These are phyloP conservation scores for Chlamydomonas incerta DNA, from an alignment of 139 green algal genomes.

Conservation along the genomic window DNA sequence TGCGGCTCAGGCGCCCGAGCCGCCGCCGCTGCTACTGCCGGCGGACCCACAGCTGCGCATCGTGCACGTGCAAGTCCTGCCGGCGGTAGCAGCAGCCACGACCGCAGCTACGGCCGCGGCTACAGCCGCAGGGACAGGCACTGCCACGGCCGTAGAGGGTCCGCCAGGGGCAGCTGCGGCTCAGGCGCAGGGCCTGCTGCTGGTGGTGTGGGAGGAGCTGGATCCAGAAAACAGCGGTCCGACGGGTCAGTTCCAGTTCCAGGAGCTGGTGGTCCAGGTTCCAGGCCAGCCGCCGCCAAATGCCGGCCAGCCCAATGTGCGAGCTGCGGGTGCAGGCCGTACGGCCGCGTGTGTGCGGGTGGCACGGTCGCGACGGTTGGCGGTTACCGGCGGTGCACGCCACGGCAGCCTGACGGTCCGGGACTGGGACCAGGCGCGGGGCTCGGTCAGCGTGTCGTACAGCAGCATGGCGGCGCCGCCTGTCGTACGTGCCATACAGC, in stretches of 20 bases:
- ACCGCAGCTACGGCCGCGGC: no score
- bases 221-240: not conserved
- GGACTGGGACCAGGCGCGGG: not conserved
- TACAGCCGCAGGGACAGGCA: not conserved
- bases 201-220: not conserved
- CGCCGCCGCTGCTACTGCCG: no score
- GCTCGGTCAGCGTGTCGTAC: not conserved
- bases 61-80: no score
- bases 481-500: not conserved
- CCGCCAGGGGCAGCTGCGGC: not conserved
- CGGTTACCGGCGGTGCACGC: not conserved
- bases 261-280: not conserved
- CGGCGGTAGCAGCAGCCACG: no score
- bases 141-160: not conserved
- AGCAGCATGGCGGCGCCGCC: conserved; percentile 17
- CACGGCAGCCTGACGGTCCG: not conserved
- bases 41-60: no score
- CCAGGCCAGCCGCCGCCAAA: no score
- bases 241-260: not conserved
- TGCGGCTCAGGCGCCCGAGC: no score
- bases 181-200: not conserved
- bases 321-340: not conserved
- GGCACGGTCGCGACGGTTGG: not conserved
- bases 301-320: no score
- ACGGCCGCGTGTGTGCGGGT: not conserved